Evolutionary conservation across 164 flowering plant genomes (phyloP).

Genomic region (Piper longum): DNA sequence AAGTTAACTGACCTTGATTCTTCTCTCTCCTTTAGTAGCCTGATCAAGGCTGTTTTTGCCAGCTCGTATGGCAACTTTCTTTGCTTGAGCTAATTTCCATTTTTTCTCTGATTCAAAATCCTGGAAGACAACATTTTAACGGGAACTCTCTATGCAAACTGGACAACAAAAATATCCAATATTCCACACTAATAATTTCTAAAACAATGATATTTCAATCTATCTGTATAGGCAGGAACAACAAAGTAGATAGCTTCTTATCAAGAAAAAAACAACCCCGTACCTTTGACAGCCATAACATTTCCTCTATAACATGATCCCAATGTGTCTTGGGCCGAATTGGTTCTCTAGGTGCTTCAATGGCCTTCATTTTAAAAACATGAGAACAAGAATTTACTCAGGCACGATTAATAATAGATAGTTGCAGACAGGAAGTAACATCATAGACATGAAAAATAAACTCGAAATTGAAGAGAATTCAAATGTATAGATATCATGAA

Average conservation of each 20-base stretch:
- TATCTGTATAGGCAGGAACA: not conserved
- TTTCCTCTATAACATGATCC: conserved; percentile 99
- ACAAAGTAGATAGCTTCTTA: not conserved
- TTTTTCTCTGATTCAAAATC: conserved; percentile 98
- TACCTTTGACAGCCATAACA: conserved; percentile 99
- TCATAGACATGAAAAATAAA: no score
- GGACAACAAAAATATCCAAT: not conserved
- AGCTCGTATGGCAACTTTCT: conserved; percentile 83
- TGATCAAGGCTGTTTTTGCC: conserved; percentile 90
- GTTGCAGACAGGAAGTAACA: not conserved
- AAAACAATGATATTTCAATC: not conserved
- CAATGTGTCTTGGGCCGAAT: conserved; percentile 89
- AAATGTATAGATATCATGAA: no score
- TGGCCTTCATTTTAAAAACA: conserved; percentile 36
- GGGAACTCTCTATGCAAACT: not conserved
- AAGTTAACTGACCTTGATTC: conserved; percentile 56
- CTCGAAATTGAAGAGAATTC: no score
- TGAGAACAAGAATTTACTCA: not conserved
- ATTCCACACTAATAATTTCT: not conserved
- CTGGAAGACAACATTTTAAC: conserved; percentile 23
- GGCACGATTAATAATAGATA: not conserved
- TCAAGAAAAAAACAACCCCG: not conserved
- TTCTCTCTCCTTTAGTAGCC: conserved; percentile 88
- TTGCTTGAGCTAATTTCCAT: conserved; percentile 90
- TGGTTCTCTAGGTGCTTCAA: conserved; percentile 88